Evolutionary conservation across 495 filamentous ascomycete genomes (phyloP).

Genomic region (Bombardia bombarda): DNA sequence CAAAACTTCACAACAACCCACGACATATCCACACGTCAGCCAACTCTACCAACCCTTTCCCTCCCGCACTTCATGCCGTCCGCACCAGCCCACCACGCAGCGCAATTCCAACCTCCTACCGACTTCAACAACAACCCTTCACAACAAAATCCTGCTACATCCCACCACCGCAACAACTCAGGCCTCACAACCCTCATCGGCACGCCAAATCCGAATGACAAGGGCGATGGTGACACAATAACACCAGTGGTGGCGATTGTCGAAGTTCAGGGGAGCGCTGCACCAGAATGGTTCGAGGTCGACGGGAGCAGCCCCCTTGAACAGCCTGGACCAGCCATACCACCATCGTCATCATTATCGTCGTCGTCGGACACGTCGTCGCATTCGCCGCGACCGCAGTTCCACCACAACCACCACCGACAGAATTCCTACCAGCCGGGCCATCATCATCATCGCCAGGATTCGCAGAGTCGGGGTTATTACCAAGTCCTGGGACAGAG

Average conservation of each 20-base stretch:
- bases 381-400: no score
- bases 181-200: conserved; percentile 7
- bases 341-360: no score
- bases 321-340: no score
- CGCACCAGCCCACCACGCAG: conserved; percentile 4
- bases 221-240: not conserved
- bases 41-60: conserved; percentile 1
- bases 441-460: no score
- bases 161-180: conserved; percentile 8
- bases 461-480: no score
- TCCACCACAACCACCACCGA: no score
- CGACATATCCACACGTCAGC: conserved; percentile 1
- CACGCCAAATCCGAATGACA: not conserved
- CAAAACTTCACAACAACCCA: not conserved
- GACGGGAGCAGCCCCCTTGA: conserved; percentile 1
- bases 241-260: not conserved
- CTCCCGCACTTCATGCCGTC: conserved; percentile 1
- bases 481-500: no score
- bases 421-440: no score
- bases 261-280: not conserved
- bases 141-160: not conserved
- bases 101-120: conserved; percentile 2
- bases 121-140: not conserved
- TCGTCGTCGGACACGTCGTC: no score
- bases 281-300: not conserved